These are phyloP conservation scores for Chenopodium album DNA, from an alignment of 148 eudicot species.

Conservation along the genomic window DNA sequence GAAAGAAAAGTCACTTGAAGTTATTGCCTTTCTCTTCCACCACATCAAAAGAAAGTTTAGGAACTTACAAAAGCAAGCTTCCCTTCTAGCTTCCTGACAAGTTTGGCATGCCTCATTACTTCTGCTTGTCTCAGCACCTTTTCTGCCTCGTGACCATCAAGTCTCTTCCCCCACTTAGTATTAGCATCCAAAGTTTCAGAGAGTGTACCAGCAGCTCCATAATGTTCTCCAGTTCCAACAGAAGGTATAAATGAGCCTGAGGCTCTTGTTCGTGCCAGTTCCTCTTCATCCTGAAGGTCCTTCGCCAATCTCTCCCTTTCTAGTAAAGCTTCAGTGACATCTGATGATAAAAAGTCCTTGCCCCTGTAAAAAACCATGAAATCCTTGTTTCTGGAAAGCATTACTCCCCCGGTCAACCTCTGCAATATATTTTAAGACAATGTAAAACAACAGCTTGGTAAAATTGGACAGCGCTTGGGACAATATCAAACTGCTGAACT, in stretches of 20 bases:
- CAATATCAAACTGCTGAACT: not conserved
- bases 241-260: constrained; percentile 38
- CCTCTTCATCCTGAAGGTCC: constrained; percentile 86
- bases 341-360: constrained; percentile 76
- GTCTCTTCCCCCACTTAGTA: constrained; percentile 81
- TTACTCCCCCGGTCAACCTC: constrained; percentile 84
- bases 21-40: not conserved
- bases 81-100: constrained; percentile 79
- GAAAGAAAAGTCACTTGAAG: not conserved
- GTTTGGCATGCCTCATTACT: constrained; percentile 57
- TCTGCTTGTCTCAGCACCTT: constrained; percentile 85
- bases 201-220: constrained; percentile 73
- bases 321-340: constrained; percentile 69
- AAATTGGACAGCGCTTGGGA: not conserved
- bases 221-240: constrained; percentile 35
- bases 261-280: constrained; percentile 66
- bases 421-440: constrained; percentile 33
- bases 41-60: not conserved
- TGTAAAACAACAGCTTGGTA: not conserved
- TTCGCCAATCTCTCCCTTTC: constrained; percentile 84
- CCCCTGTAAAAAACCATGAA: constrained; percentile 93
- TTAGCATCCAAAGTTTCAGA: constrained; percentile 83
- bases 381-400: constrained; percentile 94
- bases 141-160: constrained; percentile 44
- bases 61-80: constrained; percentile 86